A percentile compares a stretch with the other conserved stretches of the same genome.
Evolutionary conservation across 306 rosid species (phyloP).

Genomic region (Styphnolobium japonicum): DNA sequence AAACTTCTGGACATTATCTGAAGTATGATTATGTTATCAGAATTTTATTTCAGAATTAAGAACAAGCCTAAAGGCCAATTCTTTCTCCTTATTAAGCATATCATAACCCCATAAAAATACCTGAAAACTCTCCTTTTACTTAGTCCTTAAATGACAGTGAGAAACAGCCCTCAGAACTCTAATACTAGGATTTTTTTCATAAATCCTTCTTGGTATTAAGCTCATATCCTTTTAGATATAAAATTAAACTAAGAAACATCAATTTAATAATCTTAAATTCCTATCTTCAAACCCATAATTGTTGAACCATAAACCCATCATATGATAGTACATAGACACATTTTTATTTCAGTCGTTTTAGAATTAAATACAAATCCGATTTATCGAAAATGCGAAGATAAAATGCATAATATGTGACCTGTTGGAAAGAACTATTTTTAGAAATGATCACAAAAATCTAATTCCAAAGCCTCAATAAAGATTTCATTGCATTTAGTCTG

Average conservation of each 20-base stretch:
- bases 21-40: not conserved
- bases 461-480: not conserved
- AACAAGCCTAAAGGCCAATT: not conserved
- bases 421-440: not conserved
- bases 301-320: not conserved
- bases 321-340: not conserved
- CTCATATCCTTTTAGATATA: not conserved
- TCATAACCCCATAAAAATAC: not conserved
- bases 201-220: not conserved
- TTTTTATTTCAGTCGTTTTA: not conserved
- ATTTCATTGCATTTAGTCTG: not conserved
- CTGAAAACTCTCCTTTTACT: not conserved
- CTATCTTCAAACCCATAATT: not conserved
- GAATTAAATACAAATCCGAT: not conserved
- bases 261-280: slow-evolving; percentile 7
- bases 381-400: not conserved
- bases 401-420: not conserved
- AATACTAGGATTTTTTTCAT: not conserved
- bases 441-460: not conserved
- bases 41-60: not conserved
- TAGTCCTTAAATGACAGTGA: not conserved
- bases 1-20: not conserved
- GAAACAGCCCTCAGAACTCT: not conserved
- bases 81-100: not conserved
- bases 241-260: not conserved